Evolutionary conservation across 306 rosid species (phyloP).

Genomic region (Medicago lupulina): DNA sequence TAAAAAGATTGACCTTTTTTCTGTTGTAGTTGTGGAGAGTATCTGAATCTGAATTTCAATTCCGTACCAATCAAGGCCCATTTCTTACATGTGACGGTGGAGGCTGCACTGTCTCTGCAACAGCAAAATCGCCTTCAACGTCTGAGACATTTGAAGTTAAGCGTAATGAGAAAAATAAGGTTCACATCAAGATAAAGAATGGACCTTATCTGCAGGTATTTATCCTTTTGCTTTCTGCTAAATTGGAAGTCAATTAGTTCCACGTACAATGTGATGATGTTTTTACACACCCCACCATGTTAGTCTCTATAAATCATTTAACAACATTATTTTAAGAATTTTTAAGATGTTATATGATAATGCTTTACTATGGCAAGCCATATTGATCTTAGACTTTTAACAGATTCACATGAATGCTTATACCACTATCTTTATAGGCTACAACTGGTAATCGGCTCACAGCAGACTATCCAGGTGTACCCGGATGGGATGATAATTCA

Average conservation of each 20-base stretch:
- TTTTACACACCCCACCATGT: slow-evolving; percentile 12
- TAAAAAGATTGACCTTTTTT: slow-evolving; percentile 13
- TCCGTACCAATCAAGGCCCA: slow-evolving; percentile 69
- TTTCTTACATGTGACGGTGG: slow-evolving; percentile 74
- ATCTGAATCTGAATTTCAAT: slow-evolving; percentile 72
- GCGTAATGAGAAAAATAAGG: slow-evolving; percentile 53
- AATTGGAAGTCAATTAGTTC: slow-evolving; percentile 26
- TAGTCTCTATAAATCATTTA: slow-evolving; percentile 18
- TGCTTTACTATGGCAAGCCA: no score
- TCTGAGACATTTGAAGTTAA: slow-evolving; percentile 68
- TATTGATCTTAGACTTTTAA: neutral
- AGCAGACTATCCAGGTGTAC: slow-evolving; percentile 74
- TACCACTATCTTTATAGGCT: slow-evolving; percentile 55
- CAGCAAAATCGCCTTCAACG: slow-evolving; percentile 60
- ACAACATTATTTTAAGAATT: no score
- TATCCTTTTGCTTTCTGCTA: slow-evolving; percentile 21
- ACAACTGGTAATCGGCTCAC: slow-evolving; percentile 65
- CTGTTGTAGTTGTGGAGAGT: slow-evolving; percentile 80
- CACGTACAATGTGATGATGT: slow-evolving; percentile 18
- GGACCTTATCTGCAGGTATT: slow-evolving; percentile 81
- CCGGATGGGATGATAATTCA: slow-evolving; percentile 89
- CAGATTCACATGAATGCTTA: slow-evolving; percentile 34
- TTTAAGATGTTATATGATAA: no score
- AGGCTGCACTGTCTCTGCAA: slow-evolving; percentile 69
- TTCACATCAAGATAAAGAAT: slow-evolving; percentile 69